Conservation (phyloP, 345 rosid species). For the Lepidium aucheri region DNA sequence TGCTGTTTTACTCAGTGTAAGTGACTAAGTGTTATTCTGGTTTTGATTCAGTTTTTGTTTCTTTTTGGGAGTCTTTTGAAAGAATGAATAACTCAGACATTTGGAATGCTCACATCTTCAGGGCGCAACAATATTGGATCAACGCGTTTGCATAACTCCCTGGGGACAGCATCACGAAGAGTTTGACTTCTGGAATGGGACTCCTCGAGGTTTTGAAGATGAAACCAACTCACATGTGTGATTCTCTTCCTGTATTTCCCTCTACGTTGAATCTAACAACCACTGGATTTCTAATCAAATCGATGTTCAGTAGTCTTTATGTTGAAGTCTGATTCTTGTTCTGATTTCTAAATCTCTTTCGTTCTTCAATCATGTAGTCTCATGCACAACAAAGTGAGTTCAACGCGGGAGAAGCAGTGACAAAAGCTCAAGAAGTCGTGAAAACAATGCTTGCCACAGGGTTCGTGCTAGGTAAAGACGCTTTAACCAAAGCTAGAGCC, state of each 20-base stretch:
- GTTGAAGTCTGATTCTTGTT: background rate
- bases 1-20: slow-evolving; percentile 71
- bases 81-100: background rate
- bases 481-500: slow-evolving; percentile 56
- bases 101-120: slow-evolving; percentile 11
- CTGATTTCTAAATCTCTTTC: background rate
- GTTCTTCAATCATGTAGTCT: slow-evolving; percentile 6
- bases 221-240: slow-evolving; percentile 47
- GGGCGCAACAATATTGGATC: slow-evolving; percentile 78
- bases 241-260: background rate
- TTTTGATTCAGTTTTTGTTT: background rate
- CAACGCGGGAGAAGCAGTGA: slow-evolving; percentile 63
- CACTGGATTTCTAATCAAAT: background rate
- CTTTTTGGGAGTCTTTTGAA: background rate
- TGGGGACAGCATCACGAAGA: slow-evolving; percentile 65
- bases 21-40: slow-evolving; percentile 29
- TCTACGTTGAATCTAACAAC: background rate
- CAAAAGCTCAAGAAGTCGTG: slow-evolving; percentile 64
- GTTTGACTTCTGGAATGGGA: slow-evolving; percentile 46
- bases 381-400: slow-evolving; percentile 28
- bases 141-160: slow-evolving; percentile 64
- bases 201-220: slow-evolving; percentile 29
- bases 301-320: background rate
- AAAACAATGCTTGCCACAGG: slow-evolving; percentile 62
- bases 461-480: slow-evolving; percentile 62